Base-by-base conservation (phyloP, 2,329 filamentous ascomycete species). In the Talaromyces verruculosus region DNA sequence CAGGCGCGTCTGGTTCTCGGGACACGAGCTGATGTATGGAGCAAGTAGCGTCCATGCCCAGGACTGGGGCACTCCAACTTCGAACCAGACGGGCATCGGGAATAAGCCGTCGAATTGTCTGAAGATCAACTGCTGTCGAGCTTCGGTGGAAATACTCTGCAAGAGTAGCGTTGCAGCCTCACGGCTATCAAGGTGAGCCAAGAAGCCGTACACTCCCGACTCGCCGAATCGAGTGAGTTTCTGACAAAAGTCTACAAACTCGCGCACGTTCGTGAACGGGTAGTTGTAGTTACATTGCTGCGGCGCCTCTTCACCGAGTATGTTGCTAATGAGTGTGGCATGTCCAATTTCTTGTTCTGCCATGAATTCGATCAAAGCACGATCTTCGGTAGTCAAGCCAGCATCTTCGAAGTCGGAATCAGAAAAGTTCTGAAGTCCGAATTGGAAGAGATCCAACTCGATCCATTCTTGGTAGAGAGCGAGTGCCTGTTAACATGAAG, bases 31-130 rank as follows among this genome's bases (percentile, higher is more conserved):
- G 76, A 96, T 93, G 77, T 93, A 93, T 0, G 91, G 92, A 0
- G 92, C 91, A 4, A 95, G 82, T 25, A 92, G 83, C 0, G 91
- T 90, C 92, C 92, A 96, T 0, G 88, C 87, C 91, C 91, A 96
- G 0, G 89, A 91, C 76, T 96, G 92, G 0, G 91, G 91, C 28
- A 94, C 88, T 45, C 91, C 91, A 5, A 87, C 83, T 72, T 91
- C 88, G 74, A 94, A 93, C 90, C 90, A 95, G 10, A 90, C 89
- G 0, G 91, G 90, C 89, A 92, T 91, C 25, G 92, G 89, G 78
- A 91, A 91, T 6, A 92, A 84, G 17, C 91, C 92, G 39, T 87
- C 84, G 75, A 95, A 92, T 74, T 95, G 91, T 22, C 92, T 88
- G 83, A 95, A 95, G 70, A 91, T 88, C 81, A 93, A 83, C 80